Percentiles rank a stretch among this genome's conserved stretches.
Conservation (phyloP, 257 asterid species). For the Ocimum tenuiflorum region DNA sequence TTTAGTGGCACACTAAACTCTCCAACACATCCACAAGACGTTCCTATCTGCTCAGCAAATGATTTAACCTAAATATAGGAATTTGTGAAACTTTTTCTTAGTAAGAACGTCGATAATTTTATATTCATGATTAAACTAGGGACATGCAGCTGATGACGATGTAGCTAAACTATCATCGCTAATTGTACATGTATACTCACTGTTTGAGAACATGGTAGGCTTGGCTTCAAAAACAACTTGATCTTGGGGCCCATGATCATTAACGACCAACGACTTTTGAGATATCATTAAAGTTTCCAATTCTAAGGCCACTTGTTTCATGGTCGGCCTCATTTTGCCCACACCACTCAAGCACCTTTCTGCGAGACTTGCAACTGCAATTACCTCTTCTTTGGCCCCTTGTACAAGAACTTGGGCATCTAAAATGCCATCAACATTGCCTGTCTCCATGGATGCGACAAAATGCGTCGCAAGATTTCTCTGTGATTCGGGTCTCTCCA, state of each 20-base stretch:
- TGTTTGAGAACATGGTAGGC: neutral
- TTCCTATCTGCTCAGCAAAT: too few species aligned
- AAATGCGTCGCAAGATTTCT: neutral
- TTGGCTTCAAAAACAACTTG: neutral
- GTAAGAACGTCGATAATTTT: too few species aligned
- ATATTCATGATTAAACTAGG: too few species aligned
- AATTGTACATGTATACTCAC: neutral
- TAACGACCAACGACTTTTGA: neutral
- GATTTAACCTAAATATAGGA: too few species aligned
- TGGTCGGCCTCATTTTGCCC: conserved; percentile 20
- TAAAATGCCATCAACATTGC: neutral
- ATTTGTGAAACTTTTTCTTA: too few species aligned
- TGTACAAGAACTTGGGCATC: neutral
- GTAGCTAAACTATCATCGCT: neutral
- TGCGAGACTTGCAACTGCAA: conserved; percentile 10
- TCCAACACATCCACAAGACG: too few species aligned
- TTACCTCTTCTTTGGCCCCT: neutral
- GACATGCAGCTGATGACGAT: neutral
- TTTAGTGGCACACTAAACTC: too few species aligned
- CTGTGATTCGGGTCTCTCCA: neutral
- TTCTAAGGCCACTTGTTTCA: conserved; percentile 21
- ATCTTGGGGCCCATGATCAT: neutral
- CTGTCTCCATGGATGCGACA: neutral
- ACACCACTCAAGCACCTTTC: conserved; percentile 14
- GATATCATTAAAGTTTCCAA: conserved; percentile 6